Evolutionary conservation across 352 stramenopile species (phyloP).

Genomic region (Pythium pyrilobum): DNA sequence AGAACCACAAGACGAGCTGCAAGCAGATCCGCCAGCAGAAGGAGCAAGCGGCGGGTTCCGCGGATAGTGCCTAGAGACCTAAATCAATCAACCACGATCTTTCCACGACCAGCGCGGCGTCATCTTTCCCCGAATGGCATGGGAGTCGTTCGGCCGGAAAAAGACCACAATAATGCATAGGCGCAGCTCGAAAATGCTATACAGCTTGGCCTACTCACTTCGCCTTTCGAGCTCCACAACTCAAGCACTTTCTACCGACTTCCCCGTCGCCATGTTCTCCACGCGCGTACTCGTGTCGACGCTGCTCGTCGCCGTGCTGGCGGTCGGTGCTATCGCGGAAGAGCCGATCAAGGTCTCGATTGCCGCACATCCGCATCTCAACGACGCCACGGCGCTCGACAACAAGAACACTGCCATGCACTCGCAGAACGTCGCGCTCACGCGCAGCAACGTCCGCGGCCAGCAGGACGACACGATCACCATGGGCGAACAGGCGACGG

Average conservation of each 20-base stretch:
- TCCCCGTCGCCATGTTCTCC: neutral
- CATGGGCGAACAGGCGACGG: neutral
- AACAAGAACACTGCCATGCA: conserved; percentile 13
- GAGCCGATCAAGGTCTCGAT: neutral
- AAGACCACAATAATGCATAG: too few species aligned
- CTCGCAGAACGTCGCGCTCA: conserved; percentile 11
- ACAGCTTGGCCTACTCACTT: too few species aligned
- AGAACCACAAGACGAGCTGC: conserved; percentile 71
- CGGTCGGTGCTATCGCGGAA: neutral
- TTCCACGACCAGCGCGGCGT: too few species aligned
- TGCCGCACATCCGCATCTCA: neutral
- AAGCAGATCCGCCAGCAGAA: conserved; percentile 52
- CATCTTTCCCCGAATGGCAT: too few species aligned
- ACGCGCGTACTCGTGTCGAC: conserved; percentile 4
- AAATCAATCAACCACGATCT: too few species aligned
- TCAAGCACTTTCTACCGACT: neutral
- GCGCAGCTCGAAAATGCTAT: neutral
- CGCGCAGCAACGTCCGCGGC: conserved; percentile 12
- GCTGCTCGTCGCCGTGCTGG: conserved; percentile 4
- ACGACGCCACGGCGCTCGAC: conserved; percentile 7
- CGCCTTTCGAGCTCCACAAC: neutral
- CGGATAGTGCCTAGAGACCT: conserved; percentile 1
- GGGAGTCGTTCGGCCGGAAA: too few species aligned
- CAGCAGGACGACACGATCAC: conserved; percentile 5
- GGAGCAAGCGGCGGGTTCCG: neutral